phyloP scores from a whole-genome alignment of 2,329 filamentous ascomycete species.

The Alternaria conjuncta region DNA sequence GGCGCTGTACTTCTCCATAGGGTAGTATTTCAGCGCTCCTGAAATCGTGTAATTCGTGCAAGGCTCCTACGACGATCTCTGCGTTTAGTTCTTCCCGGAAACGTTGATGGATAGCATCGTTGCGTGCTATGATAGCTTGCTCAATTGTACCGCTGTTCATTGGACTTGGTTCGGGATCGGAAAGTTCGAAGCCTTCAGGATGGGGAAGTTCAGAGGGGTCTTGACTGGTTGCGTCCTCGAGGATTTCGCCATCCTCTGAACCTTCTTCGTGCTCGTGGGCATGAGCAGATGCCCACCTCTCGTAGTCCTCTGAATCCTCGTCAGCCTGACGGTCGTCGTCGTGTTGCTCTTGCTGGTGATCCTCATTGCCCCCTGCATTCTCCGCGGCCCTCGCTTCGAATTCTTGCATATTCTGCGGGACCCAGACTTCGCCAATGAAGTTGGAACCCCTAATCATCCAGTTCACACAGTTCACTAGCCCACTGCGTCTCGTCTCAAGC shows the following conservation, averaged over 20 bases:
- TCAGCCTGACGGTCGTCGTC: not conserved
- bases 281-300: not conserved
- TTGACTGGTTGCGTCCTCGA: not conserved
- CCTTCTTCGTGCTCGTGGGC: not conserved
- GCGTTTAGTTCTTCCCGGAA: not conserved
- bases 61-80: not conserved
- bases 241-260: not conserved
- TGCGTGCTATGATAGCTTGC: not conserved
- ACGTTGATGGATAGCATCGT: not conserved
- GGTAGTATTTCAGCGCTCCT: not conserved
- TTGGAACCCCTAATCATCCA: not conserved
- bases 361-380: not conserved
- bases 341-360: not conserved
- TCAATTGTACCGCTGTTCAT: not conserved
- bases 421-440: not conserved
- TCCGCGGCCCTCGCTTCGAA: not conserved
- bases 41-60: not conserved
- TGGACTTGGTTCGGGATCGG: not conserved
- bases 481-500: not conserved
- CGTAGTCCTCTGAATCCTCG: not conserved
- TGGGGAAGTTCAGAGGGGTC: not conserved
- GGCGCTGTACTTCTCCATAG: not conserved
- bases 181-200: not conserved
- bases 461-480: not conserved
- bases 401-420: not conserved